phyloP scores from a whole-genome alignment of 176 grass and related monocot genomes.

The Raddia guianensis region DNA sequence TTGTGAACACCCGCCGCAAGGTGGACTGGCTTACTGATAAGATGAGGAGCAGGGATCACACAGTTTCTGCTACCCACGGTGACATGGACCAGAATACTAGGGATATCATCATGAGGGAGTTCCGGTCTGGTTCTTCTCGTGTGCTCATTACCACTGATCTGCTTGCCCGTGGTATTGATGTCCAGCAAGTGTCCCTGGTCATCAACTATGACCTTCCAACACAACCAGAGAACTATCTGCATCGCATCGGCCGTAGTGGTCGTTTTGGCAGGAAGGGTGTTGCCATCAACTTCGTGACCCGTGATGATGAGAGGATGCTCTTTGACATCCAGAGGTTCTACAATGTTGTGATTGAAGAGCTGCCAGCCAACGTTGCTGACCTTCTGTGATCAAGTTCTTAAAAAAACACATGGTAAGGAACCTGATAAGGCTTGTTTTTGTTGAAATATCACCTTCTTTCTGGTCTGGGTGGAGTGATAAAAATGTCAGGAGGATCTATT shows the following conservation, averaged over 20 bases:
- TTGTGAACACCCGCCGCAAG: constrained; percentile 92
- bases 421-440: constrained; percentile 57
- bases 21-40: constrained; percentile 94
- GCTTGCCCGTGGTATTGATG: constrained; percentile 92
- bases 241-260: constrained; percentile 88
- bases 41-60: constrained; percentile 91
- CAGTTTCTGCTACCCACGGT: constrained; percentile 81
- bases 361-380: constrained; percentile 85
- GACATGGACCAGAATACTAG: constrained; percentile 97
- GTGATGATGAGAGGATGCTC: constrained; percentile 87
- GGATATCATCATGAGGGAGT: constrained; percentile 96
- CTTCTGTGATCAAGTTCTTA: constrained; percentile 63
- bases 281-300: constrained; percentile 89
- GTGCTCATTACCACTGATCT: constrained; percentile 90
- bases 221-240: constrained; percentile 91
- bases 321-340: constrained; percentile 90
- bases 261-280: constrained; percentile 93
- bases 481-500: constrained; percentile 30
- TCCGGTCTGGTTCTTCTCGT: constrained; percentile 80
- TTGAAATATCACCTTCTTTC: constrained; percentile 42
- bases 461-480: constrained; percentile 31
- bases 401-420: constrained; percentile 29
- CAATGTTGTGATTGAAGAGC: constrained; percentile 85
- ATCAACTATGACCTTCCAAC: constrained; percentile 94
- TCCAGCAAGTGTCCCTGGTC: constrained; percentile 86